Conservation (phyloP, 768 basidiomycete species). For the Psilocybe subaeruginosa region DNA sequence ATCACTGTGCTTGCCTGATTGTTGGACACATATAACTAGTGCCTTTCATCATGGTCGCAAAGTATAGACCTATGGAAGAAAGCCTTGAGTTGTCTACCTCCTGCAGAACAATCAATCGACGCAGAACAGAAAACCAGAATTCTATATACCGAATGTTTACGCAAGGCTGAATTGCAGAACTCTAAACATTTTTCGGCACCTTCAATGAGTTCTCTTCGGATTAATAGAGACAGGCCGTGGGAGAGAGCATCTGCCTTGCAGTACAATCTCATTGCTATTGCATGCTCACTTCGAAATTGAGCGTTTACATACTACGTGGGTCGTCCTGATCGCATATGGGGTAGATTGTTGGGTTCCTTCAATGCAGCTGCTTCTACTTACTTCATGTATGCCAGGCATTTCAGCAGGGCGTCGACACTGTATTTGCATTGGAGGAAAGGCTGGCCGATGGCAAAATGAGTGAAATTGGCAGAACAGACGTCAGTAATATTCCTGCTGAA, state of each 20-base stretch:
- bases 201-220: too few species aligned
- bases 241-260: too few species aligned
- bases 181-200: too few species aligned
- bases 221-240: too few species aligned
- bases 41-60: conserved; percentile 19
- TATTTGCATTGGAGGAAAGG: background rate
- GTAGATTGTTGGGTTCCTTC: conserved; percentile 14
- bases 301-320: background rate
- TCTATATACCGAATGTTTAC: conserved; percentile 33
- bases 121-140: conserved; percentile 34
- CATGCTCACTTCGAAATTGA: conserved; percentile 10
- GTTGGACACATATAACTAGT: conserved; percentile 15
- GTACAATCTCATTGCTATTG: too few species aligned
- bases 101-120: conserved; percentile 25
- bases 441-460: background rate
- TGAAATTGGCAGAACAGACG: too few species aligned
- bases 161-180: conserved; percentile 17
- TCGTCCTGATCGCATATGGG: conserved; percentile 33
- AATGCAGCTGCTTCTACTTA: background rate
- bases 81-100: conserved; percentile 32
- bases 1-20: too few species aligned
- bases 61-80: conserved; percentile 31
- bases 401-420: too few species aligned
- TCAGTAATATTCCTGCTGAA: too few species aligned
- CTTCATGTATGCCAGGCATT: background rate